Evolutionary conservation across 1,139 yeast species (phyloP).

Genomic region (Pneumocystis wakefieldiae): DNA sequence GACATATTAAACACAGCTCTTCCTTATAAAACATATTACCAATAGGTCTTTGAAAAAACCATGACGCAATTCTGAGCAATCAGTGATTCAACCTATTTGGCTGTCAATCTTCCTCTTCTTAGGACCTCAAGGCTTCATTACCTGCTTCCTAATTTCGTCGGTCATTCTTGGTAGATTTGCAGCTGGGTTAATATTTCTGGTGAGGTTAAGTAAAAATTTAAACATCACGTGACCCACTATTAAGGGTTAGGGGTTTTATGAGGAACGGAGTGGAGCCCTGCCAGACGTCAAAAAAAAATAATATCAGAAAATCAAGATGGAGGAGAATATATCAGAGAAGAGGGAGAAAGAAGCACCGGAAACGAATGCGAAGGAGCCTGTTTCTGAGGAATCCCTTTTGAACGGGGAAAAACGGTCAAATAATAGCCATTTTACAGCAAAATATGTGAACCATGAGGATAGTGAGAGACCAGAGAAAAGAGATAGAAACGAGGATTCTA

Average conservation of each 20-base stretch:
- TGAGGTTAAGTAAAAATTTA: too few species aligned
- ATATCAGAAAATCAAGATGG: background rate
- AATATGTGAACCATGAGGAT: background rate
- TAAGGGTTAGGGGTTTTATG: too few species aligned
- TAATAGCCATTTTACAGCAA: background rate
- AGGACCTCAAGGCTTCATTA: background rate
- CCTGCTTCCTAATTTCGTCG: background rate
- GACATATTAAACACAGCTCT: background rate
- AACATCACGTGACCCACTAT: too few species aligned
- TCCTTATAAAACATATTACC: background rate
- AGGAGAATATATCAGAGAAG: background rate
- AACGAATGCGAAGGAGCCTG: background rate
- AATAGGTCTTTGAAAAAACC: constrained; percentile 5
- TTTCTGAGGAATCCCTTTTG: background rate
- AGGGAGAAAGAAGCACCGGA: background rate
- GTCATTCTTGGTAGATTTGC: background rate
- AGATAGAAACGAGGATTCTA: background rate
- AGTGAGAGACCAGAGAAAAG: background rate
- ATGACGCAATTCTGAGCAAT: background rate
- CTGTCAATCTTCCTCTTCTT: background rate
- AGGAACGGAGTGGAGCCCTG: too few species aligned
- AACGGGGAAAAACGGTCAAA: background rate
- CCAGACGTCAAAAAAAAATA: too few species aligned
- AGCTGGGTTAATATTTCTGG: background rate
- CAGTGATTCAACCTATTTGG: background rate